A percentile compares a stretch with the other conserved stretches of the same genome.
phyloP scores from a whole-genome alignment of 73 alveolate species.

The Uronychia binucleata region DNA sequence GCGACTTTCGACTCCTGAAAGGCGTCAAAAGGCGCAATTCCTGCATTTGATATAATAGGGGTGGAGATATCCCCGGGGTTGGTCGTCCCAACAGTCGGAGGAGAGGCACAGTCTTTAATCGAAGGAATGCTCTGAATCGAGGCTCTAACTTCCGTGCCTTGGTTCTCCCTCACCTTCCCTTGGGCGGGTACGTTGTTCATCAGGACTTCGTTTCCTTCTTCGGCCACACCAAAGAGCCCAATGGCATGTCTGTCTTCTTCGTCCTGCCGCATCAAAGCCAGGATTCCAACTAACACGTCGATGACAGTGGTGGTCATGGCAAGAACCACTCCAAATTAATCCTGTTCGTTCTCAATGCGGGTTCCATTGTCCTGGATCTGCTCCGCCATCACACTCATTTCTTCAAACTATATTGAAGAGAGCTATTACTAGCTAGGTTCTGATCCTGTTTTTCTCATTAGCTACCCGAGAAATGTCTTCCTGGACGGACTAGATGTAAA shows the following conservation, averaged over 20 bases:
- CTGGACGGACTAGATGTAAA: not conserved
- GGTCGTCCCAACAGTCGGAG: too few species aligned
- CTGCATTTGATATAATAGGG: not conserved
- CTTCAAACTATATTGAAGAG: not conserved
- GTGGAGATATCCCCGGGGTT: not conserved
- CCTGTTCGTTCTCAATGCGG: not conserved
- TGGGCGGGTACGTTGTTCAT: not conserved
- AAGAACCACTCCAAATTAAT: not conserved
- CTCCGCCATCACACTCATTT: not conserved
- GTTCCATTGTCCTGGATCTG: not conserved
- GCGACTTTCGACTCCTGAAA: not conserved
- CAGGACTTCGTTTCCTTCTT: not conserved
- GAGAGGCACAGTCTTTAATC: too few species aligned
- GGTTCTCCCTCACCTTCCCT: not conserved
- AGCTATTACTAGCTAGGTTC: not conserved
- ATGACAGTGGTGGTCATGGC: not conserved
- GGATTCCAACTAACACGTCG: not conserved
- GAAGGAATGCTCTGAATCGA: not conserved
- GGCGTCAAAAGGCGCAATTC: not conserved
- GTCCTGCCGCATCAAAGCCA: not conserved
- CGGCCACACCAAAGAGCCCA: not conserved
- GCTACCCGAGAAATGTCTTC: not conserved
- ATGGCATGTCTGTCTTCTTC: not conserved
- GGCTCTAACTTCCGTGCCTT: not conserved
- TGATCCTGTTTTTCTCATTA: not conserved